Evolutionary conservation across 108 stramenopile species (phyloP).

Genomic region (Pinguiococcus pyrenoidosus): DNA sequence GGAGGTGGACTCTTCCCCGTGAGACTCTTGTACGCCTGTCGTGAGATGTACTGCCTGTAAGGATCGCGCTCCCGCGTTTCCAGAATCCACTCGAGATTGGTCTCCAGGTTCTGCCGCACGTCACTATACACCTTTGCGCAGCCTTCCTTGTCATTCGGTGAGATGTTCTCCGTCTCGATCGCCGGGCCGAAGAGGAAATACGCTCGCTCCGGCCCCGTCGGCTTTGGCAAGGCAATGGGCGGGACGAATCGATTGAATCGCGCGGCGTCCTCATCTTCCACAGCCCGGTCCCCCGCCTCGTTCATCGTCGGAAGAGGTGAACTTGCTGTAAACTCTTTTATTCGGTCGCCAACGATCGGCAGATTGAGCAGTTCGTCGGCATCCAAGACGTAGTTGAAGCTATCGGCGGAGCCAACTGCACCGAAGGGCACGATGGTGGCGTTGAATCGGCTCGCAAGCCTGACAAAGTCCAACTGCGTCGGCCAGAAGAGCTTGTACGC

Average conservation of each 20-base stretch:
- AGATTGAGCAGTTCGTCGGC: too few relatives aligned
- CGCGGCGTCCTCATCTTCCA: slow-evolving; percentile 47
- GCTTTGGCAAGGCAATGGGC: slow-evolving; percentile 51
- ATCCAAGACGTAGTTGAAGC: slow-evolving; percentile 30
- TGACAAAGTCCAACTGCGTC: slow-evolving; percentile 72
- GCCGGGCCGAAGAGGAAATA: slow-evolving; percentile 70
- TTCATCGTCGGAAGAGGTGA: too few relatives aligned
- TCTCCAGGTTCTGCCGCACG: slow-evolving; percentile 38
- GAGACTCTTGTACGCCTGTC: too few relatives aligned
- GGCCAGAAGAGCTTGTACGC: slow-evolving; percentile 83
- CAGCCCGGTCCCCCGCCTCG: slow-evolving; percentile 1
- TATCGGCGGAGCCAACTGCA: slow-evolving; percentile 75
- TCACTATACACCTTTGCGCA: slow-evolving; percentile 45
- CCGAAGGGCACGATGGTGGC: slow-evolving; percentile 76
- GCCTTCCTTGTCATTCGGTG: slow-evolving; percentile 46
- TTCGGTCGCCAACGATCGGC: too few relatives aligned
- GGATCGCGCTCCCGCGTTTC: slow-evolving; percentile 33
- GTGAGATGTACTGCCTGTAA: too few relatives aligned
- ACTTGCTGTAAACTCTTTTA: too few relatives aligned
- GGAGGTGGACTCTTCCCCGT: too few relatives aligned
- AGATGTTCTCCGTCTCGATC: slow-evolving; percentile 40
- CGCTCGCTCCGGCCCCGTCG: slow-evolving; percentile 51
- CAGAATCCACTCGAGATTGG: slow-evolving; percentile 50
- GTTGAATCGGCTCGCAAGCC: slow-evolving; percentile 71
- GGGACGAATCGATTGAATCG: too few relatives aligned